These are phyloP conservation scores for Phoenix roebelenii DNA, from an alignment of 176 grass and related monocot species.

Conservation along the genomic window DNA sequence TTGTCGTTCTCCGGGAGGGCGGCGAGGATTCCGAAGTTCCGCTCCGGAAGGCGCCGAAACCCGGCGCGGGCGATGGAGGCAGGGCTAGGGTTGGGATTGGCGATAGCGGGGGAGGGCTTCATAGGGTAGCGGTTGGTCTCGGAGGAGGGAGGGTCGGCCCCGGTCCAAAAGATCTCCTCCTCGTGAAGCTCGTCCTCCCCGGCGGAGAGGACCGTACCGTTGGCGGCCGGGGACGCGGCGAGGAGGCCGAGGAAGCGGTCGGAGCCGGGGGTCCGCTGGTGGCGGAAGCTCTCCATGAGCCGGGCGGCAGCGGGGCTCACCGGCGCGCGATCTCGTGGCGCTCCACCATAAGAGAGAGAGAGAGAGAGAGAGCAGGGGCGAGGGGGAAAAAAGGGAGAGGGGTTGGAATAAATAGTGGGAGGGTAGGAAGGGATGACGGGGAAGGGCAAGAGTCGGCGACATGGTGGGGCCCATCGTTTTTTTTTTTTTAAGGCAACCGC, in stretches of 20 bases:
- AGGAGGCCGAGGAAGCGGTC: conserved; percentile 18
- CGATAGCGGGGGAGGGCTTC: not conserved
- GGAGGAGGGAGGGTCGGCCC: not conserved
- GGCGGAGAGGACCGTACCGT: not conserved
- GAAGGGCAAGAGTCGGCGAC: too few relatives aligned
- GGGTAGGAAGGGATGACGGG: too few relatives aligned
- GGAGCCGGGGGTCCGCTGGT: conserved; percentile 2
- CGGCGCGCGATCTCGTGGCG: too few relatives aligned
- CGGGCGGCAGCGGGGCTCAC: too few relatives aligned
- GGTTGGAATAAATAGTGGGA: too few relatives aligned
- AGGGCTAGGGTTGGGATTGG: not conserved
- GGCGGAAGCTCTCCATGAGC: conserved; percentile 8
- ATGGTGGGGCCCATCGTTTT: too few relatives aligned
- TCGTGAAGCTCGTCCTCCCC: conserved; percentile 16
- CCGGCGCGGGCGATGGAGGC: not conserved
- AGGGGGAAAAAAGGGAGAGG: too few relatives aligned
- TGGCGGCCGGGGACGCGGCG: not conserved
- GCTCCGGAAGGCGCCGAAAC: not conserved
- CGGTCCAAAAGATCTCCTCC: conserved; percentile 10
- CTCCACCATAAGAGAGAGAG: too few relatives aligned
- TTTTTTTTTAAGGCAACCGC: too few relatives aligned
- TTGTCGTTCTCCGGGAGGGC: conserved; percentile 10
- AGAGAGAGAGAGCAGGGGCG: too few relatives aligned
- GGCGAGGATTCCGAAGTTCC: conserved; percentile 10
- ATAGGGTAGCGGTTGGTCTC: not conserved